These are phyloP conservation scores for Fusarium agapanthi DNA, from an alignment of 2,329 filamentous ascomycete genomes.

Conservation along the genomic window DNA sequence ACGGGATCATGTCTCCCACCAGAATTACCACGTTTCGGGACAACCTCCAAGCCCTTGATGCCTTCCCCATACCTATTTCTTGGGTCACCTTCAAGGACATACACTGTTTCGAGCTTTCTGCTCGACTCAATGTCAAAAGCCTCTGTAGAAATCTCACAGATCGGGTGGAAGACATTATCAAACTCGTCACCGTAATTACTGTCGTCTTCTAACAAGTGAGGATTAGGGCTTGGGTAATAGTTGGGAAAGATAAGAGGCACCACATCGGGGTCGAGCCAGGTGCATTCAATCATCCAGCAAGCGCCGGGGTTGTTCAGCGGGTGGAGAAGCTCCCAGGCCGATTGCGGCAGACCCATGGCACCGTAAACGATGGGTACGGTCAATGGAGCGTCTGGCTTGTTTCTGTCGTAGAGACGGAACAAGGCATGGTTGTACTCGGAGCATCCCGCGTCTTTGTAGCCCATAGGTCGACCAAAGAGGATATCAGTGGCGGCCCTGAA, in stretches of 20 bases:
- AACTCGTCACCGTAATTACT: neutral
- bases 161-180: neutral
- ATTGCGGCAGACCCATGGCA: slow-evolving; percentile 15
- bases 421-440: slow-evolving; percentile 23
- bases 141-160: slow-evolving; percentile 1
- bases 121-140: neutral
- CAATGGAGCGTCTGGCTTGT: neutral
- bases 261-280: neutral
- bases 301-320: slow-evolving; percentile 19
- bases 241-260: slow-evolving; percentile 31
- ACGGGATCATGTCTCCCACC: no score
- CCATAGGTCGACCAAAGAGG: slow-evolving; percentile 30
- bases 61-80: neutral
- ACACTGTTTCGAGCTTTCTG: slow-evolving; percentile 7
- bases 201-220: neutral
- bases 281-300: slow-evolving; percentile 23
- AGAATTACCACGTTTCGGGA: neutral
- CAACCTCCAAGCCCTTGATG: neutral
- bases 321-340: slow-evolving; percentile 30
- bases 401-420: slow-evolving; percentile 24
- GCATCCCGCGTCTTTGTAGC: neutral
- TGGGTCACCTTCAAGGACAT: neutral
- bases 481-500: slow-evolving; percentile 41
- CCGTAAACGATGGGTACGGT: slow-evolving; percentile 19
- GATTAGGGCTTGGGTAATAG: slow-evolving; percentile 24